phyloP scores from a whole-genome alignment of 805 yeast species.

The Yarrowia osloensis region DNA sequence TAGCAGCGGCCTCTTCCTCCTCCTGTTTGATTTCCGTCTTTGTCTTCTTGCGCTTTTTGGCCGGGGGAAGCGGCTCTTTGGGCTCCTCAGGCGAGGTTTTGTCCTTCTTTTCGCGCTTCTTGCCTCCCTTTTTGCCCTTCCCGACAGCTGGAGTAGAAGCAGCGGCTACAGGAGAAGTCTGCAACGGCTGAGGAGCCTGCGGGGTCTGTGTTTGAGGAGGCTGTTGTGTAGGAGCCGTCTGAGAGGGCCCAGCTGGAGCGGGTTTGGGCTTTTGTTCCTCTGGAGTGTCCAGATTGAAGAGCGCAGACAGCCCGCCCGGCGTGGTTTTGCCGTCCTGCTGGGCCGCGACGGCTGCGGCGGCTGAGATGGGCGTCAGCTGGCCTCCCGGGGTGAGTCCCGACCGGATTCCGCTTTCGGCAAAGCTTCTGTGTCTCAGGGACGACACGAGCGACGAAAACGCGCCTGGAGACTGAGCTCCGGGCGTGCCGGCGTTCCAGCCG shows the following conservation, averaged over 20 bases:
- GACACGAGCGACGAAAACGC: slow-evolving; percentile 19
- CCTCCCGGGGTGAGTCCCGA: slow-evolving; percentile 51
- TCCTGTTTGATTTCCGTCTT: slow-evolving; percentile 11
- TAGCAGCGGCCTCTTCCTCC: slow-evolving; percentile 6
- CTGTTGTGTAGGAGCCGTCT: neutral
- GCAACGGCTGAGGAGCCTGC: neutral
- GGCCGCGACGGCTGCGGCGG: slow-evolving; percentile 15
- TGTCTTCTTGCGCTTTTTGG: slow-evolving; percentile 20
- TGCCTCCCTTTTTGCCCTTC: neutral
- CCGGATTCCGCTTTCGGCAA: slow-evolving; percentile 71
- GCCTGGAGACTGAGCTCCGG: slow-evolving; percentile 8
- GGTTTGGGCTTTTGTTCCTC: neutral
- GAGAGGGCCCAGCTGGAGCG: too few relatives aligned
- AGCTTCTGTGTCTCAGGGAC: slow-evolving; percentile 48
- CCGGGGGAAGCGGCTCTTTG: neutral
- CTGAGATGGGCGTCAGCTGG: slow-evolving; percentile 19
- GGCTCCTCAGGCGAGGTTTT: neutral
- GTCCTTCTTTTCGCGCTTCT: slow-evolving; percentile 11
- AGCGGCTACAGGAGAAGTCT: neutral
- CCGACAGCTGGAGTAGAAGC: neutral
- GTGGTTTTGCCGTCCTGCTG: slow-evolving; percentile 19
- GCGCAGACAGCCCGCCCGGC: neutral
- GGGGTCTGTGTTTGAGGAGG: neutral
- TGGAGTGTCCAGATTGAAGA: slow-evolving; percentile 15
- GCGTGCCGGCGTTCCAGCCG: neutral